Evolutionary conservation across 1,139 yeast species (phyloP), one percentile per base, ranked within the genome.

Genomic region (Sugiyamaella castrensis): DNA sequence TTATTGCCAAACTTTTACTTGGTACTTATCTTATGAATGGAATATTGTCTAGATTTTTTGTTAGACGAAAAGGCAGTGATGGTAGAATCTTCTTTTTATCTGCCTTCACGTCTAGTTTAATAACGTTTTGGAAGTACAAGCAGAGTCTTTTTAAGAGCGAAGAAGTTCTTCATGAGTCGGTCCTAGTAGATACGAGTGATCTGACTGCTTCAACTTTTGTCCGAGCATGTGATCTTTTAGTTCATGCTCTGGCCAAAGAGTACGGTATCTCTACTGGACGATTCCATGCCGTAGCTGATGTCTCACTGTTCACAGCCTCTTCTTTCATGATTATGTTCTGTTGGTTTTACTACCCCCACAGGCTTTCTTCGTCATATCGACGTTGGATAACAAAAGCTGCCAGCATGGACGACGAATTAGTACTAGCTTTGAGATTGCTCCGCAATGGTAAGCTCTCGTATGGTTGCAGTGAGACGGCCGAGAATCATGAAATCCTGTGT

Each of bases 341-440:
- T 28, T 73, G 76, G 76, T 69, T 71, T 50, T 71, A 59, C 53
- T 53, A 61, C 43, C 76, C 76, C 1, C 63, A 64, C 11, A 61
- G 61, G 35, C 57, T 73, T 31, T 69, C 74, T 6, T 64, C 66
- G 4, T 63, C 69, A n/a, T 73, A 73, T 54, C 62, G 64, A 27
- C 57, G 60, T 35, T 73, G 77, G 77, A 71, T 73, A 53, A 67
- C 75, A 9, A 62, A 65, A 47, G 73, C 74, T 15, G 74, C 76
- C 5, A 60, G 65, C 36, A 66, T 72, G 66, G 76, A 73, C 53
- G 61, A 58, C 11, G 73, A 66, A 36, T 53, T 73, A 10, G 61
- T 70, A 2, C 53, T 57, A 26, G 68, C 70, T 4, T 62, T 73
- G 24, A 57, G 69, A 15, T 52, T 55, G 9, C 42, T 73, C 15